Conservation (phyloP, 2,329 filamentous ascomycete species). For the Fusarium solani-melongenae region DNA sequence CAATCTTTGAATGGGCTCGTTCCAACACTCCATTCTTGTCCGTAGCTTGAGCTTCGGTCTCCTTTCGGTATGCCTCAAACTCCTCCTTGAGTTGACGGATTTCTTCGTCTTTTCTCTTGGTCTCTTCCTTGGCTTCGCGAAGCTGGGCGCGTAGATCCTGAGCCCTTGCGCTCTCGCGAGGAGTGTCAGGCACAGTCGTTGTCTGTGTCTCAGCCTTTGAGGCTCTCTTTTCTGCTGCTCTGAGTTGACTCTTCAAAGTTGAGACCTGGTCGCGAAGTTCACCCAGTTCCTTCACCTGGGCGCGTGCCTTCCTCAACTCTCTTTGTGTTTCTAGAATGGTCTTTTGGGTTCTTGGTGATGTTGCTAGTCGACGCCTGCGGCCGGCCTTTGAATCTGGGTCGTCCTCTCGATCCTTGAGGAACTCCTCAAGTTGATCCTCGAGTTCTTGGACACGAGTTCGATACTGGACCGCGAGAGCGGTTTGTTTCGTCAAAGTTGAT, state of each 20-base stretch:
- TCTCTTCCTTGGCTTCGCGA: conserved; percentile 56
- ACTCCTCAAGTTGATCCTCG: conserved; percentile 60
- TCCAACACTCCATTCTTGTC: conserved; percentile 67
- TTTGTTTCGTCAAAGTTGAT: conserved; percentile 68
- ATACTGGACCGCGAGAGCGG: conserved; percentile 67
- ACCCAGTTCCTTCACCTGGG: conserved; percentile 64
- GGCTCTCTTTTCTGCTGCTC: conserved; percentile 57
- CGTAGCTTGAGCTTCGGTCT: conserved; percentile 63
- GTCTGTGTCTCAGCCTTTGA: conserved; percentile 52
- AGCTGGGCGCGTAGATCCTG: conserved; percentile 57
- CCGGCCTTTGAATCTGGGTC: conserved; percentile 42
- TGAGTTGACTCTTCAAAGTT: conserved; percentile 63
- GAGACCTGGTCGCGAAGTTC: conserved; percentile 65
- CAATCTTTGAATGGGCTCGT: conserved; percentile 67
- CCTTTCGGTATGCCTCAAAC: conserved; percentile 64
- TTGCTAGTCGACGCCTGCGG: conserved; percentile 51
- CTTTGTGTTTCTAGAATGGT: conserved; percentile 64
- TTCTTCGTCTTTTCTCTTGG: conserved; percentile 60
- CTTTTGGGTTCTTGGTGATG: conserved; percentile 62
- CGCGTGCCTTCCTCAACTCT: conserved; percentile 65
- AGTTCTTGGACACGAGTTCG: conserved; percentile 69
- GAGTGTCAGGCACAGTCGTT: conserved; percentile 36
- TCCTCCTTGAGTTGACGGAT: conserved; percentile 62
- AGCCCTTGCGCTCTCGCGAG: conserved; percentile 40
- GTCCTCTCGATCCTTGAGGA: conserved; percentile 51